phyloP scores from a whole-genome alignment of 2,329 filamentous ascomycete genomes.

The Apiospora malaysiana region DNA sequence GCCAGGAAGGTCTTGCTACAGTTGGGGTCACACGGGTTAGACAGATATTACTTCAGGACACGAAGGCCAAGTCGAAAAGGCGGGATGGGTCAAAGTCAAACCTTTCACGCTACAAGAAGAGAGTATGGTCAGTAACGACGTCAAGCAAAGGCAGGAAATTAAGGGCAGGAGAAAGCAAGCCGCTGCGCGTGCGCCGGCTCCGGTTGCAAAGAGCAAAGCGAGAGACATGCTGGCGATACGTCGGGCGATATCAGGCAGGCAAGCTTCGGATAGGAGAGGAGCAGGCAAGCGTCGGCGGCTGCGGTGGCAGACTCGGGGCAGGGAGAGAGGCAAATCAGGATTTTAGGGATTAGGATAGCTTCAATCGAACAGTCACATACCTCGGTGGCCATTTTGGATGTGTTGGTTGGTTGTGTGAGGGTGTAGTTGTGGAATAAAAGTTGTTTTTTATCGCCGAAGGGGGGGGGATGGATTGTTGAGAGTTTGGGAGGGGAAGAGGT shows the following conservation, averaged over 20 bases:
- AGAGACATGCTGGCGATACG: not conserved
- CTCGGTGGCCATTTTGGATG: constrained; percentile 65
- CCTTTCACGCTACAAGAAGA: constrained; percentile 68
- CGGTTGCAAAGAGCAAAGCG: not conserved
- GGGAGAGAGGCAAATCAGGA: constrained; percentile 41
- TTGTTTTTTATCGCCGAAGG: constrained; percentile 21
- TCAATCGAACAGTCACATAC: constrained; percentile 49
- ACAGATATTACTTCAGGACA: constrained; percentile 15
- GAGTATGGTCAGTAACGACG: constrained; percentile 33
- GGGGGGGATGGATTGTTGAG: constrained; percentile 23
- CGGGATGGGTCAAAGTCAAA: constrained; percentile 57
- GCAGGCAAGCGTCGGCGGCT: too few species aligned
- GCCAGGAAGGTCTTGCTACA: constrained; percentile 99
- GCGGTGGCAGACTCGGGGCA: constrained; percentile 29
- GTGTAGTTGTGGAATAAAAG: constrained; percentile 21
- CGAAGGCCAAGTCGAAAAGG: not conserved
- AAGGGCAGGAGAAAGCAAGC: not conserved
- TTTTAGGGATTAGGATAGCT: constrained; percentile 37
- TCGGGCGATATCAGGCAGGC: constrained; percentile 10
- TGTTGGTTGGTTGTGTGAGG: constrained; percentile 24
- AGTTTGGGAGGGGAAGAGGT: constrained; percentile 22
- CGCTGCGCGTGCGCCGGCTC: not conserved
- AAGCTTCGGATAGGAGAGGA: not conserved
- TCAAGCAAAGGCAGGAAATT: not conserved
- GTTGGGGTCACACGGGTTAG: constrained; percentile 28